Base-by-base conservation (phyloP, 768 basidiomycete genomes). In the Coprinopsis strossmayeri region DNA sequence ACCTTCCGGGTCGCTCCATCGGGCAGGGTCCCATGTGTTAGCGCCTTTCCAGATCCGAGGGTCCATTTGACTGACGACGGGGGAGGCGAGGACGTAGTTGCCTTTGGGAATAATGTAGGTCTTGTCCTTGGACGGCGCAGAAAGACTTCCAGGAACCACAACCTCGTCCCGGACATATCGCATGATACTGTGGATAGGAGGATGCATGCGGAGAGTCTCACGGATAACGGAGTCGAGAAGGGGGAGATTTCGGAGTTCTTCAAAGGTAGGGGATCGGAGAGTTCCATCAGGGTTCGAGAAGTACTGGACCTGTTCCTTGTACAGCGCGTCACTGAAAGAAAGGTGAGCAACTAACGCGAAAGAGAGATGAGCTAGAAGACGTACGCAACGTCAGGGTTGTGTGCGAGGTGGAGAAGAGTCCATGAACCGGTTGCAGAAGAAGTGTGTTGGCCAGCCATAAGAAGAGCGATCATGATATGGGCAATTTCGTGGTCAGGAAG, bases 381-480 rank as follows among this genome's bases (percentile, higher is more conserved):
- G 58, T 61, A 93, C 90, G 79, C 81, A 52, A 94, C 58, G 21
- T 87, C 81, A 1, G 77, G 78, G 40, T 83, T 77, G 54, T 79
- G 70, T 24, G 93, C 95, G 25, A 98, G 64, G 60, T 96, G 91
- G 35, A 97, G 78, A 32, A 98, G 73, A 13, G 84, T 63, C 96
- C 96, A 99, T 9, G 92, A 85, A 26, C 83, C 83, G 18, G 91
- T 86, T 1, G 96, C 85, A 12, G 96, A 96, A 57, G 88, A 91
- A 0, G 96, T 99, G 68, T 99, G 96, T 69, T 99, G 96, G 32
- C 96, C 96, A 37, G 96, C 96, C 96, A 99, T 98, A 54, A 99
- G 82, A 39, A 99, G 79, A 13, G 96, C 96, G 59, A 97, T 99
- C 86, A 99, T 83, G 61, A 99, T 94, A 62, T 98, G 96, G 0